Conservation (phyloP, 2,329 filamentous ascomycete species). For the Colletotrichum nymphaeae region DNA sequence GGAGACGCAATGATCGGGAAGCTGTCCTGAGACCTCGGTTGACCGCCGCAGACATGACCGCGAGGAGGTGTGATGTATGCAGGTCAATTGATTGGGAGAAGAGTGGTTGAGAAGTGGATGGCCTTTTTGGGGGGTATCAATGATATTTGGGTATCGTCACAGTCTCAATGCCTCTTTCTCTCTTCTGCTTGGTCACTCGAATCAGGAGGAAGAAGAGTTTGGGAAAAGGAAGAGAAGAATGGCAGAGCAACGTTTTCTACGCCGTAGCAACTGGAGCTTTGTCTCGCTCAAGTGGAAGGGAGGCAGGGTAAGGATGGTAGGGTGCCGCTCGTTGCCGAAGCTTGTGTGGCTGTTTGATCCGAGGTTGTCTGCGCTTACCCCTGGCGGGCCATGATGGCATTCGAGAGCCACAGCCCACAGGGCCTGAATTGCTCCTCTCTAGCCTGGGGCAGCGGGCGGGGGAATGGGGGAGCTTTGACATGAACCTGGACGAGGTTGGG, state of each 20-base stretch:
- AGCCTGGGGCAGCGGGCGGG: conserved; percentile 28
- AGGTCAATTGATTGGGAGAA: conserved; percentile 28
- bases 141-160: not conserved
- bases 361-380: conserved; percentile 37
- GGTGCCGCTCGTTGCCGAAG: conserved; percentile 34
- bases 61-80: conserved; percentile 10
- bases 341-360: conserved; percentile 36
- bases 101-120: not conserved
- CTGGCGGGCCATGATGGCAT: conserved; percentile 31
- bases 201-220: not conserved
- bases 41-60: conserved; percentile 62
- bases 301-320: conserved; percentile 3
- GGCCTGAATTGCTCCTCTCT: conserved; percentile 8
- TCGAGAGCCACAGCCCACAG: not conserved
- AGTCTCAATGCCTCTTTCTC: conserved; percentile 1
- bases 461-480: conserved; percentile 20
- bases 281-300: conserved; percentile 26
- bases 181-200: not conserved
- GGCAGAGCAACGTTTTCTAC: not conserved
- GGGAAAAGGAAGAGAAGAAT: not conserved
- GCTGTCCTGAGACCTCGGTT: conserved; percentile 65
- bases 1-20: conserved; percentile 64
- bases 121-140: not conserved
- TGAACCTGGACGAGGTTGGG: conserved; percentile 10
- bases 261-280: conserved; percentile 6